Evolutionary conservation across 371 early-diverging fungal species (phyloP).

Genomic region (Saksenaea oblongispora): DNA sequence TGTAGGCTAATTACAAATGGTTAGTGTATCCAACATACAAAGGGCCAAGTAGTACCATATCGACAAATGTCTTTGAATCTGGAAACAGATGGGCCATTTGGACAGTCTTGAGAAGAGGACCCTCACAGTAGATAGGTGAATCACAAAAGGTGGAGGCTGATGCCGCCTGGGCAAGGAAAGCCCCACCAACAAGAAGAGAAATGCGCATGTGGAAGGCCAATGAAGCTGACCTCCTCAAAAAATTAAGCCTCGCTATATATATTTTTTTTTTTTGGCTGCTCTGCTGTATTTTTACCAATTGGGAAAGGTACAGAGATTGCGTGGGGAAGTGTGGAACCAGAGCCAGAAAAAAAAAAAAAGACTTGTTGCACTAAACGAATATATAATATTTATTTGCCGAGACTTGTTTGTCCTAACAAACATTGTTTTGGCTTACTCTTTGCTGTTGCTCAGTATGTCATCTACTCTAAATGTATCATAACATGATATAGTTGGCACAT

Average conservation of each 20-base stretch:
- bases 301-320: neutral
- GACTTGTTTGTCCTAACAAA: neutral
- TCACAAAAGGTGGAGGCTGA: conserved; percentile 39
- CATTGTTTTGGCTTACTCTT: neutral
- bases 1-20: conserved; percentile 50
- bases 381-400: neutral
- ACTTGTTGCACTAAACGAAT: neutral
- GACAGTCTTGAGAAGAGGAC: conserved; percentile 58
- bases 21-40: neutral
- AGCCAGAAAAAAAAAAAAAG: neutral
- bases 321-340: neutral
- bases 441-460: too few relatives aligned
- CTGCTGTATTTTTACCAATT: neutral
- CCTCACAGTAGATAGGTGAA: conserved; percentile 74
- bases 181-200: neutral
- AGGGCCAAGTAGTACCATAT: conserved; percentile 42
- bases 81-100: conserved; percentile 60
- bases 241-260: neutral
- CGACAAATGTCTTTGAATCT: conserved; percentile 78
- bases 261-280: neutral
- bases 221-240: neutral
- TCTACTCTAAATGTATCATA: too few relatives aligned
- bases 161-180: neutral
- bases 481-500: too few relatives aligned
- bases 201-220: neutral